A percentile compares a stretch with the other conserved stretches of the same genome.
These are phyloP conservation scores for Arabis hirsuta DNA, from an alignment of 345 rosid genomes.

Conservation along the genomic window DNA sequence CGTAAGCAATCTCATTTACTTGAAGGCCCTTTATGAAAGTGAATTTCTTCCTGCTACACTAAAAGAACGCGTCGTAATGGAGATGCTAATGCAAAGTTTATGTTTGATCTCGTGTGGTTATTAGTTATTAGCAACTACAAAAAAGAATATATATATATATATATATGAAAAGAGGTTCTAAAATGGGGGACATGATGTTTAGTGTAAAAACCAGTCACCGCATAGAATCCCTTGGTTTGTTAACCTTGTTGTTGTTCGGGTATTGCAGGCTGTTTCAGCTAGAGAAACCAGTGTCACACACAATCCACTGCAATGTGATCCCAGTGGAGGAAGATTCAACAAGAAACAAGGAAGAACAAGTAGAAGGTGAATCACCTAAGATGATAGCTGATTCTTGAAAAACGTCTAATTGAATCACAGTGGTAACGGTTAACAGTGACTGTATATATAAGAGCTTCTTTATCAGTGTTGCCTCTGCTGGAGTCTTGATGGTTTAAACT, in stretches of 20 bases:
- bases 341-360: conserved; percentile 47
- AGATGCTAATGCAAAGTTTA: background rate
- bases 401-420: conserved; percentile 21
- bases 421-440: conserved; percentile 7
- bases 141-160: no score
- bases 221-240: conserved; percentile 16
- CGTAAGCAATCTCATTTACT: conserved; percentile 56
- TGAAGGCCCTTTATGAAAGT: background rate
- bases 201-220: background rate
- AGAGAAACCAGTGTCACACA: conserved; percentile 90
- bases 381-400: conserved; percentile 53
- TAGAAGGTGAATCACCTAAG: conserved; percentile 45
- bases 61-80: background rate
- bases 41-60: background rate
- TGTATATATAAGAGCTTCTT: conserved; percentile 21
- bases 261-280: conserved; percentile 79
- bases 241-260: conserved; percentile 18
- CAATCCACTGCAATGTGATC: conserved; percentile 77
- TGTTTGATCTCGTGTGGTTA: background rate
- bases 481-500: background rate
- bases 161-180: background rate
- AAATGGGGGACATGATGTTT: background rate
- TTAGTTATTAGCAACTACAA: background rate
- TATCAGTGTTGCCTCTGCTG: background rate
- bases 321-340: conserved; percentile 51